Evolutionary conservation across 2,329 filamentous ascomycete species (phyloP).

Genomic region (Trichoderma breve): DNA sequence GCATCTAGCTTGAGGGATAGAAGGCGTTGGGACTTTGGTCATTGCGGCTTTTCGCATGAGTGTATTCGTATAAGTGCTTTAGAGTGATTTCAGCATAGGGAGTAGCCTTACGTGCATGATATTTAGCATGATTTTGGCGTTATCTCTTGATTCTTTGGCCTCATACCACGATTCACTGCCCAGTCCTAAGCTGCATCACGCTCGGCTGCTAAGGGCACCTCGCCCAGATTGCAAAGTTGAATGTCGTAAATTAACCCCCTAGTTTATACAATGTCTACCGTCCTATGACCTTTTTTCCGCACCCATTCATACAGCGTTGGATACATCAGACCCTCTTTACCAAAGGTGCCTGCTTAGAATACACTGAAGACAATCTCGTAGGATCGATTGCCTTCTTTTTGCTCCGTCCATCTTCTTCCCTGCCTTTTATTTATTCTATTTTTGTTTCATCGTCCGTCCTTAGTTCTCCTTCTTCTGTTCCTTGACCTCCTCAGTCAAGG

Average conservation of each 20-base stretch:
- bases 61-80: background rate
- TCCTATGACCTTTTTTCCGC: constrained; percentile 4
- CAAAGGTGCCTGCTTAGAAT: background rate
- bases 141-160: background rate
- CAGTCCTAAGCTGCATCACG: background rate
- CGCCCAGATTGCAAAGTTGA: background rate
- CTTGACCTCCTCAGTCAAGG: constrained; percentile 32
- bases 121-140: background rate
- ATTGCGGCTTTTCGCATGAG: background rate
- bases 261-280: constrained; percentile 19
- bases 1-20: background rate
- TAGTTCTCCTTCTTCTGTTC: constrained; percentile 23
- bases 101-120: background rate
- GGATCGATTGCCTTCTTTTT: background rate
- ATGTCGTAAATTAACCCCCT: background rate
- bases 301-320: constrained; percentile 14
- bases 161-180: background rate
- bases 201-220: background rate
- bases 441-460: background rate
- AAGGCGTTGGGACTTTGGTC: background rate
- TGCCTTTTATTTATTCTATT: background rate
- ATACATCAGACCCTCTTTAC: background rate
- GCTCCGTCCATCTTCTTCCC: background rate
- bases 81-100: background rate
- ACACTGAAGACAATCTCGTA: constrained; percentile 19